phyloP scores from a whole-genome alignment of 176 grass and related monocot genomes.

The Cymbopogon citratus region DNA sequence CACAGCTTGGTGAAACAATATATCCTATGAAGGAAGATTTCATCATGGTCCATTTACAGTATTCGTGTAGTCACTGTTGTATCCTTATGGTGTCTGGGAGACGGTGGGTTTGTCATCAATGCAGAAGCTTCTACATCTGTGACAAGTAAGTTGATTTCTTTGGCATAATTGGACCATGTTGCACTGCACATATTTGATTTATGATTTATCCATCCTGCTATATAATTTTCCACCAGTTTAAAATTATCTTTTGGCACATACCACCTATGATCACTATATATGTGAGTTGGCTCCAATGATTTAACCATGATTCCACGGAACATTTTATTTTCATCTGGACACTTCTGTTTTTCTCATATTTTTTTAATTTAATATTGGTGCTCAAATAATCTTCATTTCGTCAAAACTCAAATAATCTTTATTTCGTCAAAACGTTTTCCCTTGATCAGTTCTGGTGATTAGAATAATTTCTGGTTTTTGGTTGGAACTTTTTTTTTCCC shows the following conservation, averaged over 20 bases:
- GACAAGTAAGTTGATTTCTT: slow-evolving; percentile 66
- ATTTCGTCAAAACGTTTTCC: neutral
- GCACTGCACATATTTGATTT: neutral
- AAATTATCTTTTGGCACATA: neutral
- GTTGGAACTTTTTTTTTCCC: neutral
- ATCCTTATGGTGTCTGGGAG: slow-evolving; percentile 83
- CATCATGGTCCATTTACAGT: slow-evolving; percentile 98
- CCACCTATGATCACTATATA: neutral
- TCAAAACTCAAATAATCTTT: neutral
- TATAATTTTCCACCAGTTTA: neutral
- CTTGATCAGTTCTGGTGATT: neutral
- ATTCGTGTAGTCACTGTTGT: slow-evolving; percentile 87
- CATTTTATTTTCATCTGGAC: neutral
- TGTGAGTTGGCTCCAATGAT: neutral
- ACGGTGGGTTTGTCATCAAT: slow-evolving; percentile 87
- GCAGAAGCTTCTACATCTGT: slow-evolving; percentile 87
- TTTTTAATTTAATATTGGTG: neutral
- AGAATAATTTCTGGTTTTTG: neutral
- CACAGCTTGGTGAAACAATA: slow-evolving; percentile 94
- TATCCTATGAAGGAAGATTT: slow-evolving; percentile 99
- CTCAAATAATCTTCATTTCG: neutral
- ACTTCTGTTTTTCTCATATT: neutral
- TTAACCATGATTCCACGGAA: neutral
- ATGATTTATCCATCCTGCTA: slow-evolving; percentile 11
- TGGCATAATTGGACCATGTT: neutral